These are phyloP conservation scores for Ramaria sp. DNA, from an alignment of 768 basidiomycete species.

Conservation along the genomic window DNA sequence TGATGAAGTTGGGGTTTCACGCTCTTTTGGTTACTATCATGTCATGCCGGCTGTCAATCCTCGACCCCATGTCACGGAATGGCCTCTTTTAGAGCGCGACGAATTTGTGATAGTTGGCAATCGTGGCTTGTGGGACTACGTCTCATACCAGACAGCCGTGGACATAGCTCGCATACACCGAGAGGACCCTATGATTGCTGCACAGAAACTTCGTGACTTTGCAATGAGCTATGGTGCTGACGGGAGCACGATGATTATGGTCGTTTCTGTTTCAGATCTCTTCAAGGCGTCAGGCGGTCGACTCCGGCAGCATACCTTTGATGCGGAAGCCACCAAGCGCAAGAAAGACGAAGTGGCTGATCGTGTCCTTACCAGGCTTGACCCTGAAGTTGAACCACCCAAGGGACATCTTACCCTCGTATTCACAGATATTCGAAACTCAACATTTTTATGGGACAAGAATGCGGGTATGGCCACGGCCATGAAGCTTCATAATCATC, in stretches of 20 bases:
- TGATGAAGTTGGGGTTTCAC: conserved; percentile 84
- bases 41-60: conserved; percentile 87
- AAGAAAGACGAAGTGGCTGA: conserved; percentile 45
- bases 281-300: conserved; percentile 37
- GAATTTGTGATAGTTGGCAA: conserved; percentile 97
- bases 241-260: conserved; percentile 97
- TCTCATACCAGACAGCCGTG: conserved; percentile 91
- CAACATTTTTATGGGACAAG: conserved; percentile 92
- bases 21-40: conserved; percentile 89
- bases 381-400: conserved; percentile 75
- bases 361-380: conserved; percentile 50
- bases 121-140: conserved; percentile 85
- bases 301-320: conserved; percentile 28
- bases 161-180: conserved; percentile 73
- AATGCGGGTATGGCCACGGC: conserved; percentile 94
- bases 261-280: conserved; percentile 72
- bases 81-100: conserved; percentile 70
- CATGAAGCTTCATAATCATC: conserved; percentile 79
- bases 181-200: conserved; percentile 75
- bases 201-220: conserved; percentile 93
- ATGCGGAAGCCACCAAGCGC: conserved; percentile 28
- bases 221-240: conserved; percentile 95
- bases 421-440: conserved; percentile 97
- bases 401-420: conserved; percentile 83
- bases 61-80: conserved; percentile 62